Evolutionary conservation across 345 rosid species (phyloP).

Genomic region (Brassica napus): DNA sequence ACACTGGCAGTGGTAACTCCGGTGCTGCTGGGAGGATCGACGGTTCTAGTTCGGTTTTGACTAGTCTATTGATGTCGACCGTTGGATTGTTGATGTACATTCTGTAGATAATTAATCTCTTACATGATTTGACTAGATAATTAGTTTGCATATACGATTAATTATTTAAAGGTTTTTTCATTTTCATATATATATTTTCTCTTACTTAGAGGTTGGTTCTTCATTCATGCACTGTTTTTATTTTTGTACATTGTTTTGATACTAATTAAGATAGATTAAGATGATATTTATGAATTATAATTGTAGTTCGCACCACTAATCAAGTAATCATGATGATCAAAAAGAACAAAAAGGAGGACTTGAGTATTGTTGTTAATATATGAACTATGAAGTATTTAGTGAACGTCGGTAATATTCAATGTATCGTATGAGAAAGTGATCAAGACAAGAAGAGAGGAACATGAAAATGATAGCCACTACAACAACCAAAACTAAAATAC

Average conservation of each 20-base stretch:
- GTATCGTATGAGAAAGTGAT: background rate
- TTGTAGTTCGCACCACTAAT: background rate
- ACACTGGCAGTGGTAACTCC: constrained; percentile 40
- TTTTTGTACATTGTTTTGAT: background rate
- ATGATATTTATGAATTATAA: background rate
- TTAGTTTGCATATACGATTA: background rate
- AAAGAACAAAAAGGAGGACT: background rate
- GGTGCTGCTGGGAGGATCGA: constrained; percentile 25
- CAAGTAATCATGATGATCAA: background rate
- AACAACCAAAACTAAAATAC: background rate
- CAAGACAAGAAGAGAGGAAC: background rate
- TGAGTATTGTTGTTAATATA: background rate
- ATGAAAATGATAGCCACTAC: background rate
- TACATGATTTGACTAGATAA: background rate
- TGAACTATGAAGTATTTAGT: background rate
- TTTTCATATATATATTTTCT: background rate
- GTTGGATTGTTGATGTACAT: constrained; percentile 43
- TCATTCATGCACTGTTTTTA: background rate
- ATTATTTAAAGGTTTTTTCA: background rate
- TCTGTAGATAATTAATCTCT: constrained; percentile 4
- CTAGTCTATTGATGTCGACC: constrained; percentile 31
- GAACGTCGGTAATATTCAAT: background rate
- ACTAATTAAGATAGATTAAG: background rate
- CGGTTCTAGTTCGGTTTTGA: constrained; percentile 34
- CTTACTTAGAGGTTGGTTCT: background rate